Evolutionary conservation across 2,329 filamentous ascomycete genomes (phyloP).

Genomic region (Akanthomyces dipterigenus): DNA sequence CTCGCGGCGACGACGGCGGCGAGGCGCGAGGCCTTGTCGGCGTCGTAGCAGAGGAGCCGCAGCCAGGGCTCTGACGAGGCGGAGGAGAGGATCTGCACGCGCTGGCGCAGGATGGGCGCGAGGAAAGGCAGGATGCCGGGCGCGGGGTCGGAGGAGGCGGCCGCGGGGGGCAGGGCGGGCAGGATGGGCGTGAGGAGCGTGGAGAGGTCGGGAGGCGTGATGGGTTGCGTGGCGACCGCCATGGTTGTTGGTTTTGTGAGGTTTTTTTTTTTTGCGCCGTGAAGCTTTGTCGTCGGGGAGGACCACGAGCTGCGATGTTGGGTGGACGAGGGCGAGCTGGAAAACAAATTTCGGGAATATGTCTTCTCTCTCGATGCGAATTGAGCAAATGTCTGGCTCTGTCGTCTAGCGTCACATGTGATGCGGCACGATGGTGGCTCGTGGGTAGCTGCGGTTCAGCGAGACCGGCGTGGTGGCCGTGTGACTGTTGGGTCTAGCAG

Average conservation of each 20-base stretch:
- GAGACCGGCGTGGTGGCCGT: too few species aligned
- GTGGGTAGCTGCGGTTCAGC: neutral
- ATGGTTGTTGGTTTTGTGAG: constrained; percentile 4
- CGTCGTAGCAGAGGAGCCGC: constrained; percentile 63
- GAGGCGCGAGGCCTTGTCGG: constrained; percentile 48
- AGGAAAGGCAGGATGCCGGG: constrained; percentile 52
- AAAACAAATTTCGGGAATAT: neutral
- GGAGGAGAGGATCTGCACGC: constrained; percentile 58
- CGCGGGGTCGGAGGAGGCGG: constrained; percentile 51
- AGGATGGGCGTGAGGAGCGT: constrained; percentile 50
- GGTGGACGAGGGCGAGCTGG: neutral
- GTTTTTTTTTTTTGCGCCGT: constrained; percentile 20
- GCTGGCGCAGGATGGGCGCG: constrained; percentile 59
- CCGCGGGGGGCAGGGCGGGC: constrained; percentile 51
- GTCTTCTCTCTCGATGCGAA: neutral
- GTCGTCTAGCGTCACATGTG: constrained; percentile 7
- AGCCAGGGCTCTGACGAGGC: constrained; percentile 63
- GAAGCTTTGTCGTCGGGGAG: neutral
- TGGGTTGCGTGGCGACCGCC: constrained; percentile 13
- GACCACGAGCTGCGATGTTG: neutral
- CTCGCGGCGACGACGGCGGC: constrained; percentile 46
- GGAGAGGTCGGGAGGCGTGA: constrained; percentile 40
- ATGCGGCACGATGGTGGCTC: neutral
- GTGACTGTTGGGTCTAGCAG: too few species aligned
- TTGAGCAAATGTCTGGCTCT: constrained; percentile 15